Conservation (phyloP, 768 basidiomycete genomes). For the Suillus brevipes region DNA sequence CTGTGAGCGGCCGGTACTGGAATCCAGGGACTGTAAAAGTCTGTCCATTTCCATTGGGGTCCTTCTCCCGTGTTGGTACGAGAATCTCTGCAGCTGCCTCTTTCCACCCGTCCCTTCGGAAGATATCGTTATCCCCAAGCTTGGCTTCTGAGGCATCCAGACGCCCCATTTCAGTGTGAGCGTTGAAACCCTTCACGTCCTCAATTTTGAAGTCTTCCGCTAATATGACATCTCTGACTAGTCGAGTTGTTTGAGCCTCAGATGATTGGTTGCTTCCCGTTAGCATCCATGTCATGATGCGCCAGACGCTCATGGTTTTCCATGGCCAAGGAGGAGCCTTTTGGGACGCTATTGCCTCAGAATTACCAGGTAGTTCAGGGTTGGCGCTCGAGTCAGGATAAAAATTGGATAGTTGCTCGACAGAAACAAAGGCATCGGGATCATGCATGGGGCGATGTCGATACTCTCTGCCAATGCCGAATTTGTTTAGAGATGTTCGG, state of each 20-base stretch:
- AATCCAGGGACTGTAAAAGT: constrained; percentile 30
- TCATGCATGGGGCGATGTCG: constrained; percentile 8
- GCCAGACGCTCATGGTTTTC: constrained; percentile 12
- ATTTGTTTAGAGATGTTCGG: constrained; percentile 15
- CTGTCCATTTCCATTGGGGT: constrained; percentile 14
- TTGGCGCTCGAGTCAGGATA: neutral
- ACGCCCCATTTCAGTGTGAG: constrained; percentile 8
- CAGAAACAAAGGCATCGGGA: neutral
- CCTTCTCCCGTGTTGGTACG: constrained; percentile 29
- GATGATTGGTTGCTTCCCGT: constrained; percentile 13
- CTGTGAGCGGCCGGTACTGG: constrained; percentile 21
- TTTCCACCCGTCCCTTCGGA: constrained; percentile 11
- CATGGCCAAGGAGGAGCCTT: constrained; percentile 17
- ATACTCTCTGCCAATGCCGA: constrained; percentile 16
- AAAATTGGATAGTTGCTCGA: constrained; percentile 3
- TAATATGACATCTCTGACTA: constrained; percentile 9
- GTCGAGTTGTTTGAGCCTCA: constrained; percentile 6
- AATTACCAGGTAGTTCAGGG: neutral
- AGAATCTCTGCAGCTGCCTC: constrained; percentile 23
- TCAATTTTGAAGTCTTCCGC: constrained; percentile 7
- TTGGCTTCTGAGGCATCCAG: constrained; percentile 14
- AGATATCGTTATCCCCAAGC: neutral
- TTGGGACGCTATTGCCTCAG: neutral
- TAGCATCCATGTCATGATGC: constrained; percentile 19
- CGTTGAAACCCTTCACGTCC: constrained; percentile 21